Evolutionary conservation across 139 green algal genomes (phyloP), one percentile per base, ranked within the genome.

Genomic region (Chlorella sp.): DNA sequence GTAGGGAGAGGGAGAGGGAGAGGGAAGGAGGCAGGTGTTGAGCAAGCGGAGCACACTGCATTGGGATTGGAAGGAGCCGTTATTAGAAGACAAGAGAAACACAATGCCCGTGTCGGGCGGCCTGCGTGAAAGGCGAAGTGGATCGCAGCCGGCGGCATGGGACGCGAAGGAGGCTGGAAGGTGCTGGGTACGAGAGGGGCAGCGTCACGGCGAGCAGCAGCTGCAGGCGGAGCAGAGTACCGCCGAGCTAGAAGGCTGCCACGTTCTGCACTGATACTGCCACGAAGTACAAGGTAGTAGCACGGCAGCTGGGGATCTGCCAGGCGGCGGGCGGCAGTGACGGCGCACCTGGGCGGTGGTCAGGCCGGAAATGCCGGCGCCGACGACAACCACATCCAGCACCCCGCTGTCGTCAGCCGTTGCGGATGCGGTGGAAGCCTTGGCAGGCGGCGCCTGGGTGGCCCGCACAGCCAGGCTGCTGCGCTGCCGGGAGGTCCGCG

Each of bases 351-450:
- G 81, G 2, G 93, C 96, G 30, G 95, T 96, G 4, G 95, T 94
- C 12, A 98, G 93, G 32, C 92, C 92, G 66, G 92, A 94, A 40
- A 94, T 91, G 39, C 92, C 92, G 22, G 84, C 92, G 39, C 92
- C 92, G 36, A 94, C 92, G 28, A 94, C 87, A 18, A 94, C 92
- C 26, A 86, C 89, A 40, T 93, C 90, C 28, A 81, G 73, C 32
- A 88, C 82, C 32, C 77, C 73, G 53, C 66, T 66, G 26, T 76
- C 80, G 26, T 37, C 40, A 1, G 18, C 76, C 5, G 78, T 36
- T n/a, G 68, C 66, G 60, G 75, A 22, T 1, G 80, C 7, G 28
- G 71, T 32, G 0, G 88, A 22, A 15, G 39, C 42, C 28, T 34
- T 7, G 1, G 88, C 66, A 3, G 80, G 34, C 34, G 88, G 42